These are phyloP conservation scores for Erythrobasidium yunnanense DNA, from an alignment of 768 basidiomycete species.

Conservation along the genomic window DNA sequence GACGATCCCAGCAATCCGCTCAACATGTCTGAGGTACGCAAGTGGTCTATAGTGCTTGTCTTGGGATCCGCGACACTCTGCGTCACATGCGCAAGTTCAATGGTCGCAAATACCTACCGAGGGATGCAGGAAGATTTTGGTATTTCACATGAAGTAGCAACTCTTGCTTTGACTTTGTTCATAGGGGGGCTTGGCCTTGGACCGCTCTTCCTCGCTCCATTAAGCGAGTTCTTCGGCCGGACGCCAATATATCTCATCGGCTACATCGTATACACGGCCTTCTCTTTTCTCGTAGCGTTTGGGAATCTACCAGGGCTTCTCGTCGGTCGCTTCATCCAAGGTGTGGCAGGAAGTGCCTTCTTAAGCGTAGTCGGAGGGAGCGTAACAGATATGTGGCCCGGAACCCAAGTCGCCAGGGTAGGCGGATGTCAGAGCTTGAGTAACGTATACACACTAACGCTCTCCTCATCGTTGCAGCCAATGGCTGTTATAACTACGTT, in stretches of 20 bases:
- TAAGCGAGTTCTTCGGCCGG: conserved; percentile 18
- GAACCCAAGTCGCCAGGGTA: conserved; percentile 21
- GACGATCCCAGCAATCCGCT: conserved; percentile 28
- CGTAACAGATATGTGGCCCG: conserved; percentile 49
- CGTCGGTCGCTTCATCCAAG: conserved; percentile 53
- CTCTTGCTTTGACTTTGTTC: conserved; percentile 42
- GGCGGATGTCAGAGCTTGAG: conserved; percentile 52
- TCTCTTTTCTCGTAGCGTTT: conserved; percentile 27
- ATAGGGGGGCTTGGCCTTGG: conserved; percentile 20
- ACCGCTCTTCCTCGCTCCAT: conserved; percentile 3
- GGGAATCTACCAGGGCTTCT: conserved; percentile 46
- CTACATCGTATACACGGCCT: conserved; percentile 27
- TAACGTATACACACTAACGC: too few relatives aligned
- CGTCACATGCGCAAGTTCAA: conserved; percentile 42
- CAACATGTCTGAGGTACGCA: conserved; percentile 22
- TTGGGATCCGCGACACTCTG: conserved; percentile 35
- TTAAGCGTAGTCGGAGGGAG: conserved; percentile 55
- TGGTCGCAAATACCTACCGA: conserved; percentile 51
- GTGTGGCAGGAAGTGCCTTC: conserved; percentile 53
- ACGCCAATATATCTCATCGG: conserved; percentile 29
- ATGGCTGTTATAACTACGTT: conserved; percentile 50
- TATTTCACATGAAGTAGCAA: conserved; percentile 50
- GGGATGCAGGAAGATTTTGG: conserved; percentile 51
- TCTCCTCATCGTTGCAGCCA: conserved; percentile 33
- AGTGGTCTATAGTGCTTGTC: conserved; percentile 38